Conservation (phyloP, 208 protist species). For the Acanthamoeba castellanii region DNA sequence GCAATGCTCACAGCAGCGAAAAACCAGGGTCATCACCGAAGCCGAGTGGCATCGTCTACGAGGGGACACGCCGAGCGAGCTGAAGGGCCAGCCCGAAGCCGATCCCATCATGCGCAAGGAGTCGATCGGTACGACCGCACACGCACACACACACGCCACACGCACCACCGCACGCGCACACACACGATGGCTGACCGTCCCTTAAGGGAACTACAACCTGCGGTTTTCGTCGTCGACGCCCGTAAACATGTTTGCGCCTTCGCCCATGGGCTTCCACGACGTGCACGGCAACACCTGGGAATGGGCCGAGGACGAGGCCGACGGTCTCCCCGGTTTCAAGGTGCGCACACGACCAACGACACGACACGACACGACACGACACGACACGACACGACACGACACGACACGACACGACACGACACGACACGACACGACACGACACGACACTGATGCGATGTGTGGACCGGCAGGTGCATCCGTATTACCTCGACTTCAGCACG, state of each 20-base stretch:
- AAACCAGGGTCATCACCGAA: neutral
- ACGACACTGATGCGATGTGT: too few species aligned
- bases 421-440: too few species aligned
- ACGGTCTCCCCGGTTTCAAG: constrained; percentile 94
- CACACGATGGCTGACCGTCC: too few species aligned
- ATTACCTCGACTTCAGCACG: constrained; percentile 97
- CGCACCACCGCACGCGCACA: too few species aligned
- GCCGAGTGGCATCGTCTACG: constrained; percentile 84
- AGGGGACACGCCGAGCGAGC: constrained; percentile 91
- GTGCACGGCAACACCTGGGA: constrained; percentile 97
- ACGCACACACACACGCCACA: neutral
- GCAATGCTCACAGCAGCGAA: too few species aligned
- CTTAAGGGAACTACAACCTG: constrained; percentile 42
- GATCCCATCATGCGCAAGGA: constrained; percentile 85
- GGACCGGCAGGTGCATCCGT: constrained; percentile 89
- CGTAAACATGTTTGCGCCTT: constrained; percentile 36
- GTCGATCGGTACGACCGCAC: neutral
- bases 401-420: too few species aligned
- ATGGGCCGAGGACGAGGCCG: constrained; percentile 93
- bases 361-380: neutral
- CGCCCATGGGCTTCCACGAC: constrained; percentile 90
- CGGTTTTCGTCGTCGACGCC: neutral
- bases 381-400: neutral
- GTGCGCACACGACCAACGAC: neutral
- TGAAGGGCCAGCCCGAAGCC: constrained; percentile 92